phyloP scores from a whole-genome alignment of 2,329 filamentous ascomycete genomes.

The Metarhizium guizhouense region DNA sequence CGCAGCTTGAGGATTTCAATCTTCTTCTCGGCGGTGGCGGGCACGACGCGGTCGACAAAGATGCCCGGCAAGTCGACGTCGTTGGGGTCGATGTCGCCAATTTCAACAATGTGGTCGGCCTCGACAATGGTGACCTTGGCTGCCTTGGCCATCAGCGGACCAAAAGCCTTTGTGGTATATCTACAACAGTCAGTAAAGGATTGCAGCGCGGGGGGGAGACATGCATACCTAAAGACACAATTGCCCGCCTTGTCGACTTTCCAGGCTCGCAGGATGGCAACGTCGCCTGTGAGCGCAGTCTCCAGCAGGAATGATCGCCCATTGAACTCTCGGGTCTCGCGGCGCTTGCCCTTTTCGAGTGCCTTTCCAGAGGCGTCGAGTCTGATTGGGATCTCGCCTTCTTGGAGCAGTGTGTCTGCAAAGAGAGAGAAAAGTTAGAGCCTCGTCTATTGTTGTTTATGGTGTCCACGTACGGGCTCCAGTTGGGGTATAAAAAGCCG shows the following conservation, averaged over 20 bases:
- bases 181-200: constrained; percentile 18
- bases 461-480: constrained; percentile 45
- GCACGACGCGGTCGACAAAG: constrained; percentile 73
- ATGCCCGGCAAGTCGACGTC: constrained; percentile 74
- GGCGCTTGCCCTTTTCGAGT: constrained; percentile 53
- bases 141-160: constrained; percentile 72
- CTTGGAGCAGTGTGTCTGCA: constrained; percentile 56
- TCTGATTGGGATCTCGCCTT: constrained; percentile 57
- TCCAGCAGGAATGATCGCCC: constrained; percentile 71
- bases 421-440: background rate
- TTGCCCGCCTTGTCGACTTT: constrained; percentile 72
- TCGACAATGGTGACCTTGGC: constrained; percentile 73
- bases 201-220: background rate
- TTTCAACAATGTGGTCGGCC: constrained; percentile 72
- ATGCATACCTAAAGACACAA: constrained; percentile 60
- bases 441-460: background rate
- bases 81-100: constrained; percentile 64
- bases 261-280: constrained; percentile 68
- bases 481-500: constrained; percentile 73
- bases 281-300: constrained; percentile 64
- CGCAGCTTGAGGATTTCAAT: constrained; percentile 61
- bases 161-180: constrained; percentile 68
- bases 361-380: constrained; percentile 51
- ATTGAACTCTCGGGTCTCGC: constrained; percentile 65
- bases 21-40: constrained; percentile 59